Base-by-base conservation (phyloP, 352 stramenopile species). In the Phytophthora pisi region DNA sequence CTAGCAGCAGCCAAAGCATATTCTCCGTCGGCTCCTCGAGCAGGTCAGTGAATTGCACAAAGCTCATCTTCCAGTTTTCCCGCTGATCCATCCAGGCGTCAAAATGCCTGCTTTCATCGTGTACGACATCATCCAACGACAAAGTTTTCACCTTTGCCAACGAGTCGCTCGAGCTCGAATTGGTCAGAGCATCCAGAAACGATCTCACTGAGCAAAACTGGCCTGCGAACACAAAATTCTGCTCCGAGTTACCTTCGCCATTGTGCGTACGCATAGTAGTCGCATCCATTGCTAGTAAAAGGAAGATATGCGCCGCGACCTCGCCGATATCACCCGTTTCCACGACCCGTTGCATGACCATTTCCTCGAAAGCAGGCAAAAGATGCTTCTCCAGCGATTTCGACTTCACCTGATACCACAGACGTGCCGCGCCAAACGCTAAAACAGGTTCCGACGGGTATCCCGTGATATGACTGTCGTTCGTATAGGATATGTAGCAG, bases 401-500 rank as follows among this genome's bases (percentile, higher is more conserved):
- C 42, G 42, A 40, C 24, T 51, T 18, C 0, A 56, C 5, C 16
- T 60, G 23, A 28, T 76, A 64, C 71, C 72, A 80, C 16, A 83
- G 26, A 9, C 26, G 34, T 2, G 68, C 51, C 5, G 75, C 75
- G 6, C 58, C 75, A 31, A 80, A 78, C 24, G 72, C 30, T 53
- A 80, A 6, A 8, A 78, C 24, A 1, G 71, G 71, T 1, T 79
- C 75, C 13, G 71, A 76, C 18, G 56, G 1, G 51, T 76, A 80
- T 18, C 38, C 51, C 15, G 9, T 64, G n/a, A 77, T 36, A 15
- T 65, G n/a, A 5, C 47, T 43, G 16, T 78, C 59, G 16, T 67
- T 52, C 23, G 36, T 61, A 45, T 51, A 63, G 0, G 6, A 69
- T 5, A 74, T 51, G 26, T 68, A 60, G 24, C 34, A 16, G 0